A percentile compares a stretch with the other conserved stretches of the same genome.
These are phyloP conservation scores for Melastoma candidum DNA, from an alignment of 441 rosid genomes.

Conservation along the genomic window DNA sequence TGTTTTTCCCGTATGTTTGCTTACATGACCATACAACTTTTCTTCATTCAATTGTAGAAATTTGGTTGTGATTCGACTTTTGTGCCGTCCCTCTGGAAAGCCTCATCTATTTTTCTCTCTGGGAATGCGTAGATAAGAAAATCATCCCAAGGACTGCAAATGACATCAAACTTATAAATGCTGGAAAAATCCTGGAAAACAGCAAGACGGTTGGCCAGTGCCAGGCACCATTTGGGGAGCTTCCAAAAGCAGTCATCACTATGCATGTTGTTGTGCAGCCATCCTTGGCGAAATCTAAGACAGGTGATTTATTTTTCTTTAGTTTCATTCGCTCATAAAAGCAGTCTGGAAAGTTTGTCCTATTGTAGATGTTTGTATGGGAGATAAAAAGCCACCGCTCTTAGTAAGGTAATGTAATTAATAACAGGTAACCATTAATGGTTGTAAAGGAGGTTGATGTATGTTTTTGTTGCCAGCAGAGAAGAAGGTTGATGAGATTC, in stretches of 20 bases:
- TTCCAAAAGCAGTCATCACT: constrained; percentile 57
- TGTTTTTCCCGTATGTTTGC: too few species aligned
- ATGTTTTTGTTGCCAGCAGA: constrained; percentile 27
- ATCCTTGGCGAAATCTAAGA: constrained; percentile 53
- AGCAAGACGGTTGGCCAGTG: constrained; percentile 80
- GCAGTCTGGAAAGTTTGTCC: neutral
- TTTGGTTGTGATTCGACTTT: too few species aligned
- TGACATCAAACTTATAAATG: constrained; percentile 77
- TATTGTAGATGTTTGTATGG: neutral
- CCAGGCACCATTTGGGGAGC: constrained; percentile 62
- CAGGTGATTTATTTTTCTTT: constrained; percentile 36
- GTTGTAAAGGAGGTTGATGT: constrained; percentile 3
- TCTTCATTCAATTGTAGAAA: too few species aligned
- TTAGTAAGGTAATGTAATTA: too few species aligned
- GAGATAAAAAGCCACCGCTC: too few species aligned
- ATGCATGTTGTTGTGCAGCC: constrained; percentile 97
- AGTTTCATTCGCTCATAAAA: neutral
- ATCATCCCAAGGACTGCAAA: constrained; percentile 58
- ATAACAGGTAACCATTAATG: neutral
- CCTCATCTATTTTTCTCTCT: too few species aligned
- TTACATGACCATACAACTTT: too few species aligned
- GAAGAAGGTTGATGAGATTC: constrained; percentile 50
- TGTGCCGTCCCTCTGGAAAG: too few species aligned
- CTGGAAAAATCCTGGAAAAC: constrained; percentile 84
- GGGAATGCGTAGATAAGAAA: constrained; percentile 45